Base-by-base conservation (phyloP, 106 monocot genomes). In the Dendrobium catenatum region DNA sequence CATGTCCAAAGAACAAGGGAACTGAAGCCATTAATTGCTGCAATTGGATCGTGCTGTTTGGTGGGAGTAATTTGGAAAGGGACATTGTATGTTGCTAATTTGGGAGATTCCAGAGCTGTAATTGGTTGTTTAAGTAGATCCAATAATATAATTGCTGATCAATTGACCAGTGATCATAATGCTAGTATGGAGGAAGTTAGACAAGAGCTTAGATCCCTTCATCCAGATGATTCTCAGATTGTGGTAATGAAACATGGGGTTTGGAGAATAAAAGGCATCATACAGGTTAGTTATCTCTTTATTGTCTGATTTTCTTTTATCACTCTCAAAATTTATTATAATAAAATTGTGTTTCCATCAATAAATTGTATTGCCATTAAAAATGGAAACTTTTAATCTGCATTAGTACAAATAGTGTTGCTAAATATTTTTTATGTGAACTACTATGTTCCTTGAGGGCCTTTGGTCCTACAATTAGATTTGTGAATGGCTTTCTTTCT, bases 211-310 rank as follows among this genome's bases (percentile, higher is more conserved):
- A 78, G 77, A 64, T 80, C 85, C 8, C 72, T 43, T 73, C 90
- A 90, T 68, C 83, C 88, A 40, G 88, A 93, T 85, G 89, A 93
- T 86, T 81, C 89, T 15, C 81, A 91, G 59, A 93, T 95, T 77
- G 95, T 95, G 11, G 88, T 88, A 49, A 82, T 91, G 73, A 93
- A 91, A 82, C 80, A 93, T 81, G 91, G 89, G 1, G 87, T 87
- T 6, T 95, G 95, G 95, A 87, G 95, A 75, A 83, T 95, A 56
- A 95, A 93, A 87, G 95, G 95, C 78, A 87, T 95, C 78, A 93
- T 95, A 27, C 95, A 95, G 90, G 95, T 91, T 17, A 72, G 58
- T 13, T 43, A 16, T 15, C 70, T 37, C 15, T 40, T 37, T 70
- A 0, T 31, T 70, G n/a, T 61, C 22, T 22, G n/a, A 61, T 61